Conservation (phyloP, 2,329 filamentous ascomycete genomes). For the Lachnellula arida region DNA sequence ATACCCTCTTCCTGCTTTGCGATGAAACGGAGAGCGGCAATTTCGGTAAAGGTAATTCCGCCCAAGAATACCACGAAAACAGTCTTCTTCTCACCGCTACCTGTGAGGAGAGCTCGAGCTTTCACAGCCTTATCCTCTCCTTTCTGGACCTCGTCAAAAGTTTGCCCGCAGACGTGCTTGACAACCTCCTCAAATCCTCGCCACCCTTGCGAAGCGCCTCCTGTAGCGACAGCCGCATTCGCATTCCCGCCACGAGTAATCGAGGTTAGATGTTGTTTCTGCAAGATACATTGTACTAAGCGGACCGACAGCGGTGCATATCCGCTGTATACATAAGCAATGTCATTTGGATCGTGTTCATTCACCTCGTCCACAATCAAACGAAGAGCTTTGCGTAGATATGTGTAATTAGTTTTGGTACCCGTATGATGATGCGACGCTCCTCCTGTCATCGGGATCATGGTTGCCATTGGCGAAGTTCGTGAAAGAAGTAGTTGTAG, state of each 20-base stretch:
- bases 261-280: slow-evolving; percentile 77
- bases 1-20: slow-evolving; percentile 73
- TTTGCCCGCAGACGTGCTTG: slow-evolving; percentile 80
- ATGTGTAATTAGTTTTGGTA: slow-evolving; percentile 83
- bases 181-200: slow-evolving; percentile 89
- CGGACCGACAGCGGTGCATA: slow-evolving; percentile 91
- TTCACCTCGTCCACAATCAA: slow-evolving; percentile 96
- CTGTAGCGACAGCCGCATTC: slow-evolving; percentile 42
- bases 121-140: slow-evolving; percentile 90
- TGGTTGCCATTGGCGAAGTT: slow-evolving; percentile 70
- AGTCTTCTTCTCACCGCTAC: slow-evolving; percentile 70
- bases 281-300: slow-evolving; percentile 85
- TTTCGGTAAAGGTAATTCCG: slow-evolving; percentile 95
- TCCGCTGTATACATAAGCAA: slow-evolving; percentile 96
- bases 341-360: slow-evolving; percentile 88
- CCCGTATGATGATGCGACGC: slow-evolving; percentile 43
- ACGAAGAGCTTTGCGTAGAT: slow-evolving; percentile 77
- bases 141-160: slow-evolving; percentile 88
- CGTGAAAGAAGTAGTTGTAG: slow-evolving; percentile 79
- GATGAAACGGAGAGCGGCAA: slow-evolving; percentile 88
- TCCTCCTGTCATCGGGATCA: slow-evolving; percentile 69
- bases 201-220: slow-evolving; percentile 71
- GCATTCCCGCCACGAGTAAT: slow-evolving; percentile 60
- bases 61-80: slow-evolving; percentile 96
- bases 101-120: slow-evolving; percentile 76